These are phyloP conservation scores for Alternaria sp. DNA, from an alignment of 2,329 filamentous ascomycete genomes.

Conservation along the genomic window DNA sequence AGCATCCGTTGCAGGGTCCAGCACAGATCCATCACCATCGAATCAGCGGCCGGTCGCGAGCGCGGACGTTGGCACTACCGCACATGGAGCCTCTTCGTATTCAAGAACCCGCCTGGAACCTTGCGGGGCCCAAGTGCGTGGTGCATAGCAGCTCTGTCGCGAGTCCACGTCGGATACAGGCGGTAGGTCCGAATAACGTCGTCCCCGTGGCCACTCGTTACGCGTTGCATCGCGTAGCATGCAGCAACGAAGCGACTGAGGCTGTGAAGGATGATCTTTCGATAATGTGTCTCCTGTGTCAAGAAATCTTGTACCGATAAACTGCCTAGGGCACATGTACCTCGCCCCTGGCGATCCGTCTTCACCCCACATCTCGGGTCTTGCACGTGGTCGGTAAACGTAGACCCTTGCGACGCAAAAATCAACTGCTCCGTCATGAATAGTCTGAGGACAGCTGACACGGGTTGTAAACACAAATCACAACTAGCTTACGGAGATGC, in stretches of 20 bases:
- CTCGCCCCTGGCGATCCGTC: constrained; percentile 14
- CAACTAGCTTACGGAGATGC: not conserved
- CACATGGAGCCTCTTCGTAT: constrained; percentile 8
- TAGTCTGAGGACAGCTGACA: not conserved
- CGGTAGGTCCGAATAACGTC: not conserved
- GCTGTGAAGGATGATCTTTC: constrained; percentile 24
- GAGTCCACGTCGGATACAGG: not conserved
- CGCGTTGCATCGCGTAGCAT: not conserved
- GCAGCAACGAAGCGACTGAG: constrained; percentile 17
- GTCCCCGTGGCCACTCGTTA: not conserved
- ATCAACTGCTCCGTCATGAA: constrained; percentile 20
- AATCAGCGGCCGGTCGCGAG: constrained; percentile 4
- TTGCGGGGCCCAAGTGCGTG: not conserved
- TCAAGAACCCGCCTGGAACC: not conserved
- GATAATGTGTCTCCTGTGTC: not conserved
- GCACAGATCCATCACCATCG: not conserved
- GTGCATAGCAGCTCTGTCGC: not conserved
- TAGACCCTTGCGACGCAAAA: constrained; percentile 12
- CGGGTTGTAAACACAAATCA: constrained; percentile 3
- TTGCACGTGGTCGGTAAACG: constrained; percentile 5
- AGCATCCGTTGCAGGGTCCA: constrained; percentile 15
- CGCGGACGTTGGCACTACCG: constrained; percentile 4
- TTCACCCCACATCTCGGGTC: constrained; percentile 7
- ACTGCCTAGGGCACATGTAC: not conserved
- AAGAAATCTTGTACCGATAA: constrained; percentile 5